A percentile compares a stretch with the other conserved stretches of the same genome.
phyloP scores from a whole-genome alignment of 148 eudicot species.

The Spergularia marina region DNA sequence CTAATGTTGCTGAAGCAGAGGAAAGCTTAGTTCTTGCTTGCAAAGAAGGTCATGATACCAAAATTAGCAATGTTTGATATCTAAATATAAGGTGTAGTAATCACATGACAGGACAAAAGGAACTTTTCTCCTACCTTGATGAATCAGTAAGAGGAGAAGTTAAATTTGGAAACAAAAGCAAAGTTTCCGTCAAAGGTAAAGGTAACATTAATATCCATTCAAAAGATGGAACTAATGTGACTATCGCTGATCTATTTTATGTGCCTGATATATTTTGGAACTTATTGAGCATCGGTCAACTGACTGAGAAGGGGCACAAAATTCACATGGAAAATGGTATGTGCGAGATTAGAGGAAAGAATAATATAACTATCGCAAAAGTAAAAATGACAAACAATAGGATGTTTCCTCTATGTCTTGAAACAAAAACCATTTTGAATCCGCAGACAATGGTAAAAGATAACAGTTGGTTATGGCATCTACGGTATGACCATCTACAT shows the following conservation, averaged over 20 bases:
- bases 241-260: conserved; percentile 11
- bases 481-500: conserved; percentile 12
- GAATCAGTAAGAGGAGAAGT: conserved; percentile 9
- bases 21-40: too few species aligned
- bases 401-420: conserved; percentile 13
- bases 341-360: neutral
- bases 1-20: conserved; percentile 7
- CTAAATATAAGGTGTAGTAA: too few species aligned
- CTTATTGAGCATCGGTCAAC: conserved; percentile 20
- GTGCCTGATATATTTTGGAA: conserved; percentile 14
- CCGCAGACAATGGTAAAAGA: neutral
- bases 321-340: conserved; percentile 12
- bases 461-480: conserved; percentile 1
- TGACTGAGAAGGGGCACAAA: conserved; percentile 4
- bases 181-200: conserved; percentile 13
- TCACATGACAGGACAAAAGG: neutral
- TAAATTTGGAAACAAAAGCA: conserved; percentile 8
- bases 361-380: neutral
- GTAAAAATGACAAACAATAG: conserved; percentile 16
- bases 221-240: conserved; percentile 14
- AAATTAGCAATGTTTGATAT: too few species aligned
- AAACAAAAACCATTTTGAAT: neutral
- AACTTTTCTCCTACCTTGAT: conserved; percentile 2
- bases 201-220: conserved; percentile 6
- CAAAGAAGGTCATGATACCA: too few species aligned